phyloP scores from a whole-genome alignment of 2,329 filamentous ascomycete genomes.

The Fusarium lateritium region DNA sequence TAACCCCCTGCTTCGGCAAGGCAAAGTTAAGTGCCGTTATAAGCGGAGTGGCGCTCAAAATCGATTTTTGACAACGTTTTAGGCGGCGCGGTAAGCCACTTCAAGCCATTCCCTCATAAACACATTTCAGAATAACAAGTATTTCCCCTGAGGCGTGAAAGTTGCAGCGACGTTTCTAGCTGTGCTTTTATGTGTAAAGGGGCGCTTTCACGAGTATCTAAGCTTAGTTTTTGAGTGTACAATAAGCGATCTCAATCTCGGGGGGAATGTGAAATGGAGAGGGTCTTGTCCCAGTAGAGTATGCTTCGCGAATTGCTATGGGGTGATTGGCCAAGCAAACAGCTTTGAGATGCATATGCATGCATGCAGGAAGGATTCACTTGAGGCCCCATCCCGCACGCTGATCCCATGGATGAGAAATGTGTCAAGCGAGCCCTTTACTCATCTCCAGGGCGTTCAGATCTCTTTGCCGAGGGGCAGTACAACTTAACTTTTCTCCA shows the following conservation, averaged over 20 bases:
- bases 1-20: conserved; percentile 15
- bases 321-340: conserved; percentile 17
- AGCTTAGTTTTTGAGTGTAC: background rate
- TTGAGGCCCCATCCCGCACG: conserved; percentile 5
- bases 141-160: conserved; percentile 2
- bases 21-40: conserved; percentile 9
- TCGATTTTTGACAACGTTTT: background rate
- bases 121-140: background rate
- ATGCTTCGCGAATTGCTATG: conserved; percentile 29
- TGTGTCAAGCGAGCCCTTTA: background rate
- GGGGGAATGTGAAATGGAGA: background rate
- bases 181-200: too few relatives aligned
- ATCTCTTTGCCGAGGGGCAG: background rate
- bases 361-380: conserved; percentile 27
- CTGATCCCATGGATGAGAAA: conserved; percentile 20
- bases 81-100: conserved; percentile 19
- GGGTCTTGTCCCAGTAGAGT: conserved; percentile 6
- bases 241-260: background rate
- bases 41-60: conserved; percentile 7
- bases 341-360: conserved; percentile 4
- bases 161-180: background rate
- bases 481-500: background rate
- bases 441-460: conserved; percentile 2
- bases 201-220: background rate
- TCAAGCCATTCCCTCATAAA: background rate